phyloP scores from a whole-genome alignment of 148 eudicot genomes.

The Amaranthus palmeri region DNA sequence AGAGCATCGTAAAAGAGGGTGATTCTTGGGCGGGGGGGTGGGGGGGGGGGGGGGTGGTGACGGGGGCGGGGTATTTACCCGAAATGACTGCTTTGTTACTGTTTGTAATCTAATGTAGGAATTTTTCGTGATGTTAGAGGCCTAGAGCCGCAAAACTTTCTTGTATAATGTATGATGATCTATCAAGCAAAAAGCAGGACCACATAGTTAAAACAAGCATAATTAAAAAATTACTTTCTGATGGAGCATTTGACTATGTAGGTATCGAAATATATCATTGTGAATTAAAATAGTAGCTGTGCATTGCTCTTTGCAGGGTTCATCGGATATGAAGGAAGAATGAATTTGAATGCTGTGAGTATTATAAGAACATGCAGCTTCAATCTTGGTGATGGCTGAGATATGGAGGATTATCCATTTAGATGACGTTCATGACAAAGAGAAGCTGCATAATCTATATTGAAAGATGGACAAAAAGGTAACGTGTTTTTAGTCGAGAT shows the following conservation, averaged over 20 bases:
- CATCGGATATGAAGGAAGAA: background rate
- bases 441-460: slow-evolving; percentile 7
- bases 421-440: background rate
- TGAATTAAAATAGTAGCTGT: background rate
- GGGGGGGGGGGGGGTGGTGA: too few relatives aligned
- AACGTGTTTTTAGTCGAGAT: background rate
- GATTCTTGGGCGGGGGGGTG: too few relatives aligned
- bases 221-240: background rate
- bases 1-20: background rate
- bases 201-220: background rate
- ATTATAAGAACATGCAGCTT: background rate
- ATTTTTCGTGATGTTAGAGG: too few relatives aligned
- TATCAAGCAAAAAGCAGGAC: background rate
- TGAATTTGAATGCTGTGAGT: background rate
- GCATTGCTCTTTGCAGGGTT: background rate
- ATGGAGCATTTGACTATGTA: background rate
- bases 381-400: background rate
- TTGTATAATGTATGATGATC: background rate
- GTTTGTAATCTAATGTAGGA: too few relatives aligned
- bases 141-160: background rate
- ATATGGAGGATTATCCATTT: background rate
- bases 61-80: too few relatives aligned
- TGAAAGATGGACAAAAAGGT: background rate
- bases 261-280: background rate
- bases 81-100: too few relatives aligned